A percentile compares a stretch with the other conserved stretches of the same genome.
These are phyloP conservation scores for Thoreauomyces humboldtii DNA, from an alignment of 192 early-diverging fungal species.

Conservation along the genomic window DNA sequence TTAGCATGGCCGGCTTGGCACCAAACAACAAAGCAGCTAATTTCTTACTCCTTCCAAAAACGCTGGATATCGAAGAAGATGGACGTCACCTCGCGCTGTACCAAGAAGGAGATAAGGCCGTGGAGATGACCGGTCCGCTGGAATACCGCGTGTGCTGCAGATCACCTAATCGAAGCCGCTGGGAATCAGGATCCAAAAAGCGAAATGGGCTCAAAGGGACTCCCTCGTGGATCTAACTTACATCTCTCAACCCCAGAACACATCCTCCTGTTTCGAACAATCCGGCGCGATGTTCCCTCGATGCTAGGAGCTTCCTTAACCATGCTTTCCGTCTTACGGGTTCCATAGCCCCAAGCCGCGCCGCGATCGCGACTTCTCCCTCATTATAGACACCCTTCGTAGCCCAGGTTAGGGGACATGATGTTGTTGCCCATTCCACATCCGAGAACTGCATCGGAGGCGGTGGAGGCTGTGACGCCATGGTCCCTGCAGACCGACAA, in stretches of 20 bases:
- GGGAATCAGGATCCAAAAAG: no score
- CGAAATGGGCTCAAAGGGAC: no score
- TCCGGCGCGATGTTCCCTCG: neutral
- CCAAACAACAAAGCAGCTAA: no score
- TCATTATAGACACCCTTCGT: conserved; percentile 27
- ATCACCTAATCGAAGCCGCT: no score
- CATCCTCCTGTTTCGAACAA: conserved; percentile 7
- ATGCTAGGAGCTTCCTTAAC: conserved; percentile 5
- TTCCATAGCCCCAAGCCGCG: neutral
- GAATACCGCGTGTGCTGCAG: neutral
- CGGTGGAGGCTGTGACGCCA: conserved; percentile 1
- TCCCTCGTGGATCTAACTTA: conserved; percentile 13
- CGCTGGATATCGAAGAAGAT: conserved; percentile 28
- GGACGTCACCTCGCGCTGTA: conserved; percentile 17
- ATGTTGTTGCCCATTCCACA: conserved; percentile 25
- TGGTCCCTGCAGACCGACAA: conserved; percentile 25
- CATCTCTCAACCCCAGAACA: conserved; percentile 26
- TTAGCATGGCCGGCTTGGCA: no score
- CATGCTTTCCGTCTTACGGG: neutral
- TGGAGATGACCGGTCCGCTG: neutral
- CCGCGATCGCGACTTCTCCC: neutral
- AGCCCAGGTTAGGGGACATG: conserved; percentile 23
- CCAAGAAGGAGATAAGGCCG: conserved; percentile 12
- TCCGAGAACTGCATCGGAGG: conserved; percentile 18
- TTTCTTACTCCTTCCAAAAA: conserved; percentile 9